Evolutionary conservation across 1,284 basidiomycete species (phyloP).

Genomic region (Vanrija sp.): DNA sequence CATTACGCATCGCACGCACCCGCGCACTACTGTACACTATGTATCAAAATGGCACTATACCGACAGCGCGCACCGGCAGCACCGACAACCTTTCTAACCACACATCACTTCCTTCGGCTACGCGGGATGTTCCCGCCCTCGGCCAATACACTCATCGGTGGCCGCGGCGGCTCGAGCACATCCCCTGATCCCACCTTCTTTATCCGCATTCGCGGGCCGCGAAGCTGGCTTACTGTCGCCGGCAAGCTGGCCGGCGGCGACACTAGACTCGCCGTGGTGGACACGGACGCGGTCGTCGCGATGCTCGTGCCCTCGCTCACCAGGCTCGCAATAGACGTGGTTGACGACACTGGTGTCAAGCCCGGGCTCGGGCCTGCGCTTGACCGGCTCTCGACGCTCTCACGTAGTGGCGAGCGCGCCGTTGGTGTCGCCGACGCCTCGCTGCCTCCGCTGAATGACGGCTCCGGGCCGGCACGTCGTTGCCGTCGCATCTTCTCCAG

Average conservation of each 20-base stretch:
- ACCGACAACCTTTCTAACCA: too few relatives aligned
- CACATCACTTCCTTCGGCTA: background rate
- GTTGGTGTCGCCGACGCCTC: background rate
- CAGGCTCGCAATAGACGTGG: background rate
- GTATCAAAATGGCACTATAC: too few relatives aligned
- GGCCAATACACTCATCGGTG: conserved; percentile 13
- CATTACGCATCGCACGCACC: too few relatives aligned
- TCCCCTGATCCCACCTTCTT: conserved; percentile 7
- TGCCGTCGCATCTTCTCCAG: background rate
- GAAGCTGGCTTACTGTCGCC: background rate
- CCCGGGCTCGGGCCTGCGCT: background rate
- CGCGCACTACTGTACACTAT: too few relatives aligned
- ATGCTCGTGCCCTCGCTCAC: background rate
- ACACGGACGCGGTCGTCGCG: background rate
- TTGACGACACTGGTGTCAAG: background rate
- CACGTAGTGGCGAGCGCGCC: background rate
- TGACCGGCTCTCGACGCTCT: background rate
- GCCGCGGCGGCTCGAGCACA: conserved; percentile 8
- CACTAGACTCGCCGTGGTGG: background rate
- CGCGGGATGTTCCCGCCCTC: conserved; percentile 20
- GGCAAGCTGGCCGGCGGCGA: background rate
- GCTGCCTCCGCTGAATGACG: background rate
- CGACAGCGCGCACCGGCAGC: too few relatives aligned
- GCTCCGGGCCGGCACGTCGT: conserved; percentile 20
- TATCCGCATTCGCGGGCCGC: background rate